Evolutionary conservation across 2,329 filamentous ascomycete species (phyloP).

Genomic region (Aphanocladium album): DNA sequence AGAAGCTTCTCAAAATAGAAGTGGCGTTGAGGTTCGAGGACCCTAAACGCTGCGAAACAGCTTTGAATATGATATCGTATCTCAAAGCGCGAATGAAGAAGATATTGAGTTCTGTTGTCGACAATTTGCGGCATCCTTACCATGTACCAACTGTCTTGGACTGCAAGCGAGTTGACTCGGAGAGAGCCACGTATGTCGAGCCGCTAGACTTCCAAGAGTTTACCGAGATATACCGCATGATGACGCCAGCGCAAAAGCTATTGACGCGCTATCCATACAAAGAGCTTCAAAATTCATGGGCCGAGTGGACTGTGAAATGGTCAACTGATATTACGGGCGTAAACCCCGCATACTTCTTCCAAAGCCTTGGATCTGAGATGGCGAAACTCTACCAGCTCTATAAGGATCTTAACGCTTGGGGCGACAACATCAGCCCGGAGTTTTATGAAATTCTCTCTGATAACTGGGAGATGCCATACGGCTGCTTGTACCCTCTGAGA

Average conservation of each 20-base stretch:
- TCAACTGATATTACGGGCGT: too few relatives aligned
- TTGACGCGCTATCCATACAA: constrained; percentile 13
- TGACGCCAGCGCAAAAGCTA: constrained; percentile 28
- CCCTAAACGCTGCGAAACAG: neutral
- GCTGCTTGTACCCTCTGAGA: neutral
- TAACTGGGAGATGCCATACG: neutral
- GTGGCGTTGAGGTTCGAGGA: constrained; percentile 16
- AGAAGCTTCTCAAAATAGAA: constrained; percentile 22
- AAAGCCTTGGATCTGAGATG: neutral
- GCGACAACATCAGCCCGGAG: neutral
- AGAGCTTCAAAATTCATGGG: neutral
- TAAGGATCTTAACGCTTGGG: neutral
- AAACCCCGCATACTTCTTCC: too few relatives aligned
- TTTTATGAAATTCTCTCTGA: neutral
- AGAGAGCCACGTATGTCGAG: constrained; percentile 34
- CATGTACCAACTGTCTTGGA: neutral
- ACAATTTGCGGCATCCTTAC: neutral
- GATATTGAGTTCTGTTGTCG: neutral
- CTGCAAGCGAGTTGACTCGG: constrained; percentile 20
- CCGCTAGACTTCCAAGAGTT: constrained; percentile 23
- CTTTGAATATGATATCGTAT: too few relatives aligned
- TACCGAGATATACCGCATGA: constrained; percentile 18
- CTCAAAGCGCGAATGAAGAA: neutral
- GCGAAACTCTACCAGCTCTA: neutral
- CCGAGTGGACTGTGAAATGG: too few relatives aligned